Percentiles rank a stretch among this genome's conserved stretches.
Evolutionary conservation across 1,284 basidiomycete genomes (phyloP).

Genomic region (Sporisorium scitamineum): DNA sequence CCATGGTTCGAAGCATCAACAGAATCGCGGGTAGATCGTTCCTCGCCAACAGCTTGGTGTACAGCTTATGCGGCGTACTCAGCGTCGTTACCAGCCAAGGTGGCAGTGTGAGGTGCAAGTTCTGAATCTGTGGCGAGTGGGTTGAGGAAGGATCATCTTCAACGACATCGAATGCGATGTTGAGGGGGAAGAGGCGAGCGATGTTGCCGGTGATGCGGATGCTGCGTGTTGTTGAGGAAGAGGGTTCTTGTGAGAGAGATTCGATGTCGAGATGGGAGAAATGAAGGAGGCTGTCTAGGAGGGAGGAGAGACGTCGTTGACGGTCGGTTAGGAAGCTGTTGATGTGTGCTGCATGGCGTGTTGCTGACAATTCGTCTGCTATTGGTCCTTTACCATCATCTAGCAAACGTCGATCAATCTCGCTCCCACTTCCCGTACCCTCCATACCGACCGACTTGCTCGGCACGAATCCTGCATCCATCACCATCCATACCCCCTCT

Average conservation of each 20-base stretch:
- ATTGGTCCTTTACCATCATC: too few relatives aligned
- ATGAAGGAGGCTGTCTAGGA: constrained; percentile 5
- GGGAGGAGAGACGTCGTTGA: constrained; percentile 7
- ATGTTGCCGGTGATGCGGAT: constrained; percentile 8
- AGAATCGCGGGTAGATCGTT: constrained; percentile 37
- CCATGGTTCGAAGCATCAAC: constrained; percentile 37
- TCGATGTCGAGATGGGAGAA: constrained; percentile 31
- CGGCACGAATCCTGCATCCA: constrained; percentile 17
- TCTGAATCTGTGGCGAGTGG: constrained; percentile 14
- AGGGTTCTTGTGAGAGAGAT: not conserved
- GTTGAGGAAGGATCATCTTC: not conserved
- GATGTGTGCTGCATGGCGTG: constrained; percentile 1
- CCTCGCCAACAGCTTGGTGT: not conserved
- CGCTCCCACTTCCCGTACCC: constrained; percentile 24
- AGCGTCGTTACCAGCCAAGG: constrained; percentile 15
- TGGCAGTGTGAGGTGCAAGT: constrained; percentile 16
- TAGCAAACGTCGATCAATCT: constrained; percentile 29
- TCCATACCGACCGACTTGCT: constrained; percentile 41
- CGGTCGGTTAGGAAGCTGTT: constrained; percentile 29
- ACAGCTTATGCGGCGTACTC: constrained; percentile 1
- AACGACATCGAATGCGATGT: constrained; percentile 23
- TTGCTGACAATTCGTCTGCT: not conserved
- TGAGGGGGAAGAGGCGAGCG: constrained; percentile 18
- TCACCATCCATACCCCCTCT: not conserved
- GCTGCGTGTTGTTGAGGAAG: not conserved